Evolutionary conservation across 1,284 basidiomycete species (phyloP).

Genomic region (Pseudozyma sp.): DNA sequence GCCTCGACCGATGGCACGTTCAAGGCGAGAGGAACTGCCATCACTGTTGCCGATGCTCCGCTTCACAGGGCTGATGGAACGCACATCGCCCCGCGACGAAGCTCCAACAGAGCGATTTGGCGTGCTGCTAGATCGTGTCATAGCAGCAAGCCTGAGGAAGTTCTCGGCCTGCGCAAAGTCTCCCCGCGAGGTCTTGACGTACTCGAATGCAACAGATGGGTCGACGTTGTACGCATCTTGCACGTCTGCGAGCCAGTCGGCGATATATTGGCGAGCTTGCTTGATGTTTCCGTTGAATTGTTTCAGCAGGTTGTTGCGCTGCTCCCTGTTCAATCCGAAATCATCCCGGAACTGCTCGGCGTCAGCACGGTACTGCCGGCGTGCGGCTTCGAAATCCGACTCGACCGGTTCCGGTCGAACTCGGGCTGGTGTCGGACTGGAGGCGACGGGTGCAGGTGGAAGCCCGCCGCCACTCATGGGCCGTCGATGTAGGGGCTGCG

Average conservation of each 20-base stretch:
- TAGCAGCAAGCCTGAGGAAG: constrained; percentile 23
- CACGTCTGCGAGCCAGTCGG: constrained; percentile 23
- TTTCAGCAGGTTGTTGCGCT: constrained; percentile 11
- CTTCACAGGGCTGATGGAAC: constrained; percentile 22
- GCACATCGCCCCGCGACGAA: constrained; percentile 3
- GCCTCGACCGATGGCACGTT: neutral
- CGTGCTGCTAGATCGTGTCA: constrained; percentile 13
- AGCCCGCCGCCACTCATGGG: neutral
- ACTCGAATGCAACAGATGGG: constrained; percentile 29
- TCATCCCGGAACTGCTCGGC: constrained; percentile 24
- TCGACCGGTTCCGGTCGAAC: neutral
- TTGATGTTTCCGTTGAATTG: constrained; percentile 25
- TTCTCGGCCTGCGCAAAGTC: constrained; percentile 35
- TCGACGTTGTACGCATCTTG: constrained; percentile 22
- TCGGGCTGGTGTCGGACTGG: neutral
- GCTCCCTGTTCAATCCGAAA: constrained; percentile 19
- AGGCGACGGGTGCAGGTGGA: neutral
- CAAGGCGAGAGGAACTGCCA: constrained; percentile 4
- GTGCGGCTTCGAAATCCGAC: constrained; percentile 16
- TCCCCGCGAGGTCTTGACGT: constrained; percentile 40
- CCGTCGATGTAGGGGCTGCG: neutral
- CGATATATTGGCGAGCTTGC: constrained; percentile 19
- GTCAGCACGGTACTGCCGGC: constrained; percentile 21
- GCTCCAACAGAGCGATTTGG: neutral
- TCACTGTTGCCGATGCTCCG: constrained; percentile 4